Evolutionary conservation across 176 grass and related monocot genomes (phyloP), one percentile per base, ranked within the genome.

Genomic region (Juncus effusus): DNA sequence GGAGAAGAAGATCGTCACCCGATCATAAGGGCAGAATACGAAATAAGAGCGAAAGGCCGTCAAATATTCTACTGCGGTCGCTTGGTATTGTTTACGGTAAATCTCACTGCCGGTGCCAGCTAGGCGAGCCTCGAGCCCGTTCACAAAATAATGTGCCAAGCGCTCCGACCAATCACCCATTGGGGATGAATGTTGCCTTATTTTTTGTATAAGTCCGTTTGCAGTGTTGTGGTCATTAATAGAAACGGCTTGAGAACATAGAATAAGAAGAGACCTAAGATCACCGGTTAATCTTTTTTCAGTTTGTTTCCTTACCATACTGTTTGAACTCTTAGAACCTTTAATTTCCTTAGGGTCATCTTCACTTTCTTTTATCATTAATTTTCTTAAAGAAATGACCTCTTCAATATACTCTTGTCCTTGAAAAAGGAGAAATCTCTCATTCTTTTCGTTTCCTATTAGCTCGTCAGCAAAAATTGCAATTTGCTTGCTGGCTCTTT

Each of bases 51-150:
- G 76, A 15, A 49, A 44, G 11, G 74, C 36, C 66, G 76, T 88
- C 16, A 85, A 50, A 52, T 68, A 14, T 9, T 75, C 69, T 3
- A 10, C 38, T 3, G 19, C 19, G 19, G 19, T 28, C 19, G 19
- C 19, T 28, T 28, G 19, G 44, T 6, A 47, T 6, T 47, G 63
- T 40, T 56, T 69, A 7, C 51, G 69, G 59, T 81, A 65, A 4
- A 86, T 59, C 51, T 81, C 78, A 3, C 74, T 81, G 9, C 78
- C 78, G 0, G 13, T 78, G 41, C 83, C 83, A 54, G 40, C 69
- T 61, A 82, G 64, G 13, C 79, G 78, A 5, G 84, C 84, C 74
- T 82, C 74, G 5, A 86, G 84, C 6, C 74, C 84, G 49, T 78
- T 58, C 2, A 51, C 79, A 36, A 86, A 71, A 61, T 72, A 86